These are phyloP conservation scores for Thalia dealbata DNA, from an alignment of 176 grass and related monocot species.

Conservation along the genomic window DNA sequence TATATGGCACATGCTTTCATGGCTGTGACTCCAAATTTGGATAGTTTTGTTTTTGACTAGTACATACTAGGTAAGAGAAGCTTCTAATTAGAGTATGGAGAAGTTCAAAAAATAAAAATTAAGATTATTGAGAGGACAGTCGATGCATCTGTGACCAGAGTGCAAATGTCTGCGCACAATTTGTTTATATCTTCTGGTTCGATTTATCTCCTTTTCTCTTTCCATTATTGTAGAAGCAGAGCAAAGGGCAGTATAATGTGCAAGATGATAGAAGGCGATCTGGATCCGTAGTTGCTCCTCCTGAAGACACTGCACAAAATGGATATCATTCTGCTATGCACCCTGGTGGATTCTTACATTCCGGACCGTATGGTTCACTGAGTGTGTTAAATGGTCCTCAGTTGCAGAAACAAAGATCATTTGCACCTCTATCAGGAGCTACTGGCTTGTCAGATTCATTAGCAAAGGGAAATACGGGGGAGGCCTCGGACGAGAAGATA, in stretches of 20 bases:
- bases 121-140: no score
- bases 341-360: conserved; percentile 16
- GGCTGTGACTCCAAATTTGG: no score
- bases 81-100: no score
- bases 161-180: no score
- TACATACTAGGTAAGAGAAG: no score
- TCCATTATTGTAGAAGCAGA: conserved; percentile 30
- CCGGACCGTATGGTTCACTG: conserved; percentile 41
- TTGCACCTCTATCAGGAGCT: conserved; percentile 21
- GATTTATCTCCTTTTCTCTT: background rate
- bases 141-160: background rate
- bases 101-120: no score
- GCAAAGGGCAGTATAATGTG: conserved; percentile 24
- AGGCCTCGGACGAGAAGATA: conserved; percentile 30
- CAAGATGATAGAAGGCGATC: conserved; percentile 3
- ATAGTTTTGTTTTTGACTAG: no score
- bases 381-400: conserved; percentile 31
- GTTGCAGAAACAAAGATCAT: conserved; percentile 40
- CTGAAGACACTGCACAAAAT: background rate
- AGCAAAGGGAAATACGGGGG: background rate
- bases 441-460: background rate
- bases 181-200: background rate
- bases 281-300: no score
- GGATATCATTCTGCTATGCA: conserved; percentile 23
- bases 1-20: no score